Evolutionary conservation across 2,329 filamentous ascomycete species (phyloP).

Genomic region (Raffaelea arxii): DNA sequence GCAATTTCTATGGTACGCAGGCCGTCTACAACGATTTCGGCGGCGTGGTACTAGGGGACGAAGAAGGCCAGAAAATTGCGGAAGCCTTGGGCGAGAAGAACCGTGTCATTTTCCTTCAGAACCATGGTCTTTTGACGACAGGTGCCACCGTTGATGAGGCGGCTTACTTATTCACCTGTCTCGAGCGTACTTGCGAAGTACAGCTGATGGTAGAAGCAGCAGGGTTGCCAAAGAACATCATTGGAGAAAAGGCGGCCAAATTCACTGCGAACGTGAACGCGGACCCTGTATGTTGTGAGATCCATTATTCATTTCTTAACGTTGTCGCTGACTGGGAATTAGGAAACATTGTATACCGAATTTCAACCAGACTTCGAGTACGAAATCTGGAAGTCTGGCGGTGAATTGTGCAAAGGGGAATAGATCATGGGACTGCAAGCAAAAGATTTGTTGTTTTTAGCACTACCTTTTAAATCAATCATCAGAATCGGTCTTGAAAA

Average conservation of each 20-base stretch:
- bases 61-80: conserved; percentile 46
- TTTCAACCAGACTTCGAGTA: background rate
- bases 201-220: conserved; percentile 53
- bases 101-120: conserved; percentile 46
- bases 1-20: conserved; percentile 46
- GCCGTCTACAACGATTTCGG: conserved; percentile 50
- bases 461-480: too few species aligned
- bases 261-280: conserved; percentile 10
- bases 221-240: conserved; percentile 14
- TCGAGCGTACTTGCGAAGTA: conserved; percentile 57
- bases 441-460: too few species aligned
- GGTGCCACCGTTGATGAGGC: conserved; percentile 55
- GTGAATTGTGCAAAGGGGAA: background rate
- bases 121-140: conserved; percentile 52
- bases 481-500: too few species aligned
- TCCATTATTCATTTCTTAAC: too few species aligned
- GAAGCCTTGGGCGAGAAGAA: conserved; percentile 40
- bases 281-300: too few species aligned
- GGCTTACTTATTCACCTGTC: conserved; percentile 48
- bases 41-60: conserved; percentile 46
- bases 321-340: too few species aligned
- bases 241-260: conserved; percentile 25
- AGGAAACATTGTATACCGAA: background rate
- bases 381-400: background rate
- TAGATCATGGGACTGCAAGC: too few species aligned